Percentiles rank a stretch among this genome's conserved stretches.
These are phyloP conservation scores for Logfia minima DNA, from an alignment of 129 eudicot species.

Conservation along the genomic window DNA sequence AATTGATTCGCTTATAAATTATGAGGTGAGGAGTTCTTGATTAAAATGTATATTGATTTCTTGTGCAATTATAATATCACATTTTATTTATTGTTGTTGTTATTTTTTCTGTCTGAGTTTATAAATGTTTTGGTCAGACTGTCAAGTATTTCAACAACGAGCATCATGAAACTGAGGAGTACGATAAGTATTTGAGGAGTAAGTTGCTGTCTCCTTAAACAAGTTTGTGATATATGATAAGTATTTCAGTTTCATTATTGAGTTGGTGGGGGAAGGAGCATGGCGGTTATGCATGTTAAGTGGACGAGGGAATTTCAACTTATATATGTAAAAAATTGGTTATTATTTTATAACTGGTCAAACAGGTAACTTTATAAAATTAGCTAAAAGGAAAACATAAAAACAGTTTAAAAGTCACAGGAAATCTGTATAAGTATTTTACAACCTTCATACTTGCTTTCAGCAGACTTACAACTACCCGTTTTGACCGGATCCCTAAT, in stretches of 20 bases:
- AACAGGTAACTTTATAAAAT: background rate
- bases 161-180: slow-evolving; percentile 74
- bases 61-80: background rate
- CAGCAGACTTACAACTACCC: too few relatives aligned
- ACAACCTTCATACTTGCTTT: too few relatives aligned
- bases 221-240: slow-evolving; percentile 14
- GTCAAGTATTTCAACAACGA: slow-evolving; percentile 99
- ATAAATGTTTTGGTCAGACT: slow-evolving; percentile 51
- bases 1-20: slow-evolving; percentile 90
- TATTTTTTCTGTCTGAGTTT: slow-evolving; percentile 7
- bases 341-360: background rate
- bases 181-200: slow-evolving; percentile 82
- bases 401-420: too few relatives aligned
- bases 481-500: too few relatives aligned
- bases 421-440: too few relatives aligned
- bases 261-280: background rate
- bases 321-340: background rate
- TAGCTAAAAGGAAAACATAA: too few relatives aligned
- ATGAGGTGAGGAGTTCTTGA: slow-evolving; percentile 56
- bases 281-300: background rate
- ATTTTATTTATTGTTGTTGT: slow-evolving; percentile 10
- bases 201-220: slow-evolving; percentile 36
- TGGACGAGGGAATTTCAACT: background rate
- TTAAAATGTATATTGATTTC: background rate
- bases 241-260: background rate